Evolutionary conservation across 2,329 filamentous ascomycete species (phyloP), one percentile per base, ranked within the genome.

Genomic region (Metarhizium sp.): DNA sequence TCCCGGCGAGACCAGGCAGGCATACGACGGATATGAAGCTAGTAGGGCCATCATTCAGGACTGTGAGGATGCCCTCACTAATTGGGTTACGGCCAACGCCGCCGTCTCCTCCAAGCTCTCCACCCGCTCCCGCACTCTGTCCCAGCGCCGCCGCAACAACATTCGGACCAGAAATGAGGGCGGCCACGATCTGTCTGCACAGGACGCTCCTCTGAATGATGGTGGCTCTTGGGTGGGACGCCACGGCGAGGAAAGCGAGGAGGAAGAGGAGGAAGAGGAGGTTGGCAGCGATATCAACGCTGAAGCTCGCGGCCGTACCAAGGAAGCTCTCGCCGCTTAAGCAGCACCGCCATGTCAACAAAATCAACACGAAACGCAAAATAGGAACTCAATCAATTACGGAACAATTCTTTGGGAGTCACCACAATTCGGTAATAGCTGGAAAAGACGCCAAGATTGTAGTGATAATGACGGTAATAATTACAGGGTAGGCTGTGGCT

Each of bases 11-110:
- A 97, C 92, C 20, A 88, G 94, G 60, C 84, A 90, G 53, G 92
- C 94, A 1, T 99, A 99, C 68, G 94, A 99, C 67, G 94, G 94
- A 59, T 99, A 99, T 70, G 94, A 99, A 72, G 92, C 92, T 59
- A 95, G 90, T 81, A 97, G 96, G 77, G 92, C 88, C 60, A 97
- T 99, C 73, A 97, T 99, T 67, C 94, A 99, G 76, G 94, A 99
- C 73, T 99, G 94, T 72, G 94, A 99, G 75, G 92, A 97, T 69
- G 83, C 94, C 2, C 85, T 99, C 58, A 96, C 91, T 70, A 96
- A 96, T 78, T 99, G 94, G 94, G 91, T 97, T 43, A 82, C 85
- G 56, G 86, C 90, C 66, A 94, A 95, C 67, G 92, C 94, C 6
- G 86, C 90, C 49, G 91, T 99, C 63, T 87, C 81, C 55, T 86